Conservation (phyloP, 805 yeast genomes). For the Nakazawaea anatomiae region DNA sequence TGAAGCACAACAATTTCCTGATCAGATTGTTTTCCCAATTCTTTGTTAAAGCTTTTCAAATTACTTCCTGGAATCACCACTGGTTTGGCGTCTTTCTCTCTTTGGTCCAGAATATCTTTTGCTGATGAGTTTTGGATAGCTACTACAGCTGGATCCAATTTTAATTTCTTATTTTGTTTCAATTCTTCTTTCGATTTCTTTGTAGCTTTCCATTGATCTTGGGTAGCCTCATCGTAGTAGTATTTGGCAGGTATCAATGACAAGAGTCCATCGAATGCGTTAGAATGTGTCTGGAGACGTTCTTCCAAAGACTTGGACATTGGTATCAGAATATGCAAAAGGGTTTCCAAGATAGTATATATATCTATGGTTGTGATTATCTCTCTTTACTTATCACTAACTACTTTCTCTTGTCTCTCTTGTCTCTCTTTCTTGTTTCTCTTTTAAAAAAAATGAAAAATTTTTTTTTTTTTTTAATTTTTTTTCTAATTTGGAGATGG, state of each 20-base stretch:
- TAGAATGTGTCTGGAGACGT: constrained; percentile 69
- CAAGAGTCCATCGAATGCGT: constrained; percentile 82
- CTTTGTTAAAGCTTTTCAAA: neutral
- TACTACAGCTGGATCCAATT: constrained; percentile 62
- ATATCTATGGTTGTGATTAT: no score
- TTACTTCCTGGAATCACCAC: constrained; percentile 30
- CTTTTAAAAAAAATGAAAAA: neutral
- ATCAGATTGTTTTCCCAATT: neutral
- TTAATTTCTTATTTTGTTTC: constrained; percentile 55
- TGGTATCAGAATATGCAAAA: neutral
- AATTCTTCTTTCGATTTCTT: constrained; percentile 66
- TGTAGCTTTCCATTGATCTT: constrained; percentile 86
- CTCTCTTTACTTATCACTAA: neutral
- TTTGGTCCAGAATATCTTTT: constrained; percentile 50
- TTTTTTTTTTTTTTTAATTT: neutral
- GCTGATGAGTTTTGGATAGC: constrained; percentile 50
- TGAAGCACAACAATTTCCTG: no score
- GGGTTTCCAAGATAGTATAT: neutral
- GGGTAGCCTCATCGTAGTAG: constrained; percentile 86
- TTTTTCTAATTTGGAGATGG: neutral
- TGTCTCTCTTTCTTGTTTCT: no score
- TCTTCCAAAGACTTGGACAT: constrained; percentile 35
- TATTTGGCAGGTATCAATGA: constrained; percentile 92
- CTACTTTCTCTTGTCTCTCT: neutral
- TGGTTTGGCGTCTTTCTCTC: constrained; percentile 47